phyloP scores from a whole-genome alignment of 169 alveolate genomes.

The Blepharisma undulans region DNA sequence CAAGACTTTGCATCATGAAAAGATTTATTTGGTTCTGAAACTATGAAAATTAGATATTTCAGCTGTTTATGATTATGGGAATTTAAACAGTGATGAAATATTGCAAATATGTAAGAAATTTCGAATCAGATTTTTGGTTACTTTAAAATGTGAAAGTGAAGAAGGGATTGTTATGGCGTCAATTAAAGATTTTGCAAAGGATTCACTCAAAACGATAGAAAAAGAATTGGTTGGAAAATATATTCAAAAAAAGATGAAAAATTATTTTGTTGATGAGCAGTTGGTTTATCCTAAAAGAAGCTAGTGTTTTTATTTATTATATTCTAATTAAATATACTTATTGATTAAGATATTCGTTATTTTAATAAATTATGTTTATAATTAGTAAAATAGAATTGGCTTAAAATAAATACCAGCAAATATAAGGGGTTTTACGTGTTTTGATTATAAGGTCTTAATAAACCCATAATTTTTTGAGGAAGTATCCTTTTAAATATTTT shows the following conservation, averaged over 20 bases:
- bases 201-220: background rate
- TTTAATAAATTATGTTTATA: too few relatives aligned
- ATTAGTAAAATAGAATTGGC: too few relatives aligned
- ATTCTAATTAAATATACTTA: too few relatives aligned
- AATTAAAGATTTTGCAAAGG: background rate
- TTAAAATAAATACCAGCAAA: too few relatives aligned
- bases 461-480: too few relatives aligned
- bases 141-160: background rate
- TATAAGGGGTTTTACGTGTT: too few relatives aligned
- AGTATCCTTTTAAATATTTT: too few relatives aligned
- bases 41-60: constrained; percentile 10
- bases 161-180: background rate
- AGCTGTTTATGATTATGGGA: constrained; percentile 14
- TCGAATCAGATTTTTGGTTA: constrained; percentile 20
- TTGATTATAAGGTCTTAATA: too few relatives aligned
- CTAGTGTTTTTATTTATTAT: background rate
- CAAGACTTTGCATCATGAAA: background rate
- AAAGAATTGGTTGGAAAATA: background rate
- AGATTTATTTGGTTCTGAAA: background rate
- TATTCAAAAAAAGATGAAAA: background rate
- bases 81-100: background rate
- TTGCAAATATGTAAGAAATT: constrained; percentile 18
- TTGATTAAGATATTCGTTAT: too few relatives aligned
- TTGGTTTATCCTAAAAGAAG: background rate
- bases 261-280: background rate